Evolutionary conservation across 768 basidiomycete species (phyloP).

Genomic region (Rhizopogon vinicolor): DNA sequence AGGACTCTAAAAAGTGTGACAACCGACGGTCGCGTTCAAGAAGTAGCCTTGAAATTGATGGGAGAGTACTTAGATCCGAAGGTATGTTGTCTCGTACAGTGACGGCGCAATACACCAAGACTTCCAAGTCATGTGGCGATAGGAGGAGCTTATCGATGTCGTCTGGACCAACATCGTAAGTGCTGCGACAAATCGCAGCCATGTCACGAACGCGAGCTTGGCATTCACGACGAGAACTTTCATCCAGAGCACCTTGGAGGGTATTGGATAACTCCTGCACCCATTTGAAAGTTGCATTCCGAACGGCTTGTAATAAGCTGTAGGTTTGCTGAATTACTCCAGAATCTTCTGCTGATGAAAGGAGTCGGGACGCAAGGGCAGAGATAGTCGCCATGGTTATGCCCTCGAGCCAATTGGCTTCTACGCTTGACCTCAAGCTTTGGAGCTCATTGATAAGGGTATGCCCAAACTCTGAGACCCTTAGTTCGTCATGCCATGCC

Average conservation of each 20-base stretch:
- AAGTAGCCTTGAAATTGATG: slow-evolving; percentile 11
- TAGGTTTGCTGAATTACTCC: slow-evolving; percentile 13
- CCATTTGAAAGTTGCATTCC: slow-evolving; percentile 28
- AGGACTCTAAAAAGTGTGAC: slow-evolving; percentile 17
- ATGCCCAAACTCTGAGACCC: slow-evolving; percentile 23
- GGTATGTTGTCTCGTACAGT: slow-evolving; percentile 24
- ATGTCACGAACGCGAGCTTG: slow-evolving; percentile 24
- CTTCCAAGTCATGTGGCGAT: slow-evolving; percentile 15
- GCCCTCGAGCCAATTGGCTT: slow-evolving; percentile 33
- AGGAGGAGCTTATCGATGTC: slow-evolving; percentile 9
- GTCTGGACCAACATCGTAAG: slow-evolving; percentile 27
- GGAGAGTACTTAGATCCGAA: neutral
- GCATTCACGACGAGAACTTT: neutral
- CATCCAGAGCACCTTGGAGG: slow-evolving; percentile 4
- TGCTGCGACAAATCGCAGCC: slow-evolving; percentile 32
- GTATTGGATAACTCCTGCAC: slow-evolving; percentile 21
- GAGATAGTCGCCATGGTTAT: slow-evolving; percentile 25
- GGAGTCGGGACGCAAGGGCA: slow-evolving; percentile 27
- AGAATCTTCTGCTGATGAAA: slow-evolving; percentile 15
- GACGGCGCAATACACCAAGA: slow-evolving; percentile 28
- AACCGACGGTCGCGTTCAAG: slow-evolving; percentile 26
- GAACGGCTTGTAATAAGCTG: slow-evolving; percentile 21
- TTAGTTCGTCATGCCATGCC: slow-evolving; percentile 35
- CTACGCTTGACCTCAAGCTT: slow-evolving; percentile 23
- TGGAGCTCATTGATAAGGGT: slow-evolving; percentile 27